Evolutionary conservation across 1,284 basidiomycete species (phyloP).

Genomic region (Microbotryomycetes sp.): DNA sequence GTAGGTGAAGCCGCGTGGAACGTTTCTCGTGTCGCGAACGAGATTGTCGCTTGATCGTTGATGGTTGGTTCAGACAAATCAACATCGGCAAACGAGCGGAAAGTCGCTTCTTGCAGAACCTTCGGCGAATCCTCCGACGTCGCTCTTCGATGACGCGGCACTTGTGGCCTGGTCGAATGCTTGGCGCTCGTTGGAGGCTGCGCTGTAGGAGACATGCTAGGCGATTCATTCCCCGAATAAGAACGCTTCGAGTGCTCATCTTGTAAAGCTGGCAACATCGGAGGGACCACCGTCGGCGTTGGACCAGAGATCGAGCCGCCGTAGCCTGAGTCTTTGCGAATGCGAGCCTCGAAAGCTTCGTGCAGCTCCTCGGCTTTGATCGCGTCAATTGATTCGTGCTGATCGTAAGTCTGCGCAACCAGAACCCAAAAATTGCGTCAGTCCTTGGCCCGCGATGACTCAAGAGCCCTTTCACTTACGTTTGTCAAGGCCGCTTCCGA

Average conservation of each 20-base stretch:
- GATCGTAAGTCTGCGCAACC: no score
- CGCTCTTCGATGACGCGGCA: constrained; percentile 5
- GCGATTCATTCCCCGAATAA: no score
- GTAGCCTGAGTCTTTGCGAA: not conserved
- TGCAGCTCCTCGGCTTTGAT: not conserved
- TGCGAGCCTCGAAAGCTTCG: not conserved
- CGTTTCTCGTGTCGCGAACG: not conserved
- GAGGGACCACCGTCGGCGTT: not conserved
- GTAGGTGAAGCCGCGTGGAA: not conserved
- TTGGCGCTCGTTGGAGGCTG: not conserved
- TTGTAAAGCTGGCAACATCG: not conserved
- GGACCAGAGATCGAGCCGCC: not conserved
- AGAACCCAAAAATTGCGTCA: no score
- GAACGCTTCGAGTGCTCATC: not conserved
- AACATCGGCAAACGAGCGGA: not conserved
- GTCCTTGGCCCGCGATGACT: no score
- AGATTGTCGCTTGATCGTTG: not conserved
- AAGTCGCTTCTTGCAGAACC: constrained; percentile 7
- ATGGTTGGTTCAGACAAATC: not conserved
- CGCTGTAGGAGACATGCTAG: not conserved
- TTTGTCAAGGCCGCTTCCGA: not conserved
- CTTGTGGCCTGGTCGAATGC: not conserved
- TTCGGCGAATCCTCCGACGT: constrained; percentile 17
- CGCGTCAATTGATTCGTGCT: no score
- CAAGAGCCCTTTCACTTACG: no score